A percentile compares a stretch with the other conserved stretches of the same genome.
Conservation (phyloP, 768 basidiomycete genomes). For the Exidia glandulosa region DNA sequence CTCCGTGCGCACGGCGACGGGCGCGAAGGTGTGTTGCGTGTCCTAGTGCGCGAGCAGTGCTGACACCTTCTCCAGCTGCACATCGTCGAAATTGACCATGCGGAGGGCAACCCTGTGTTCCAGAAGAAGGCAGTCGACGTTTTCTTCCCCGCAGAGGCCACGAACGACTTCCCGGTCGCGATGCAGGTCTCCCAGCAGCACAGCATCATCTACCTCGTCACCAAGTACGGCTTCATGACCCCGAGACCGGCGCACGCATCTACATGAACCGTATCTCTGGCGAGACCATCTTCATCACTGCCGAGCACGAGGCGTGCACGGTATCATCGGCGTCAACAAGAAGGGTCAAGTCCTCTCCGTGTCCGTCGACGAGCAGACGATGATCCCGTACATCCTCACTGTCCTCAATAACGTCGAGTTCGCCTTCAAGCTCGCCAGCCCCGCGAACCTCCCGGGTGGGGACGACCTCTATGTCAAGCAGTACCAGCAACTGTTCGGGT, state of each 20-base stretch:
- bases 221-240: constrained; percentile 99
- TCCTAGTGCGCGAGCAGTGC: background rate
- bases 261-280: constrained; percentile 99
- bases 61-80: constrained; percentile 55
- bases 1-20: constrained; percentile 90
- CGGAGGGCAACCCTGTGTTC: constrained; percentile 84
- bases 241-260: constrained; percentile 92
- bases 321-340: constrained; percentile 99
- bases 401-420: constrained; percentile 95
- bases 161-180: constrained; percentile 97
- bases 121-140: constrained; percentile 97
- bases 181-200: constrained; percentile 98
- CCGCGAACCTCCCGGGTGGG: constrained; percentile 92
- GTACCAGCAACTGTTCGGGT: constrained; percentile 82
- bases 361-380: constrained; percentile 89
- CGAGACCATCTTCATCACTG: constrained; percentile 98
- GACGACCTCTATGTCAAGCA: constrained; percentile 94
- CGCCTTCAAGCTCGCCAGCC: constrained; percentile 93
- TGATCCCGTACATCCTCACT: constrained; percentile 88
- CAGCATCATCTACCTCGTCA: constrained; percentile 93
- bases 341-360: constrained; percentile 98
- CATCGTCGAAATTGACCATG: constrained; percentile 96
- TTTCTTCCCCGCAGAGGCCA: constrained; percentile 97
- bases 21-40: constrained; percentile 76
- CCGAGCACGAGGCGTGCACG: constrained; percentile 87